These are phyloP conservation scores for Vitis hybrid DNA, from an alignment of 177 flowering plant species.

Conservation along the genomic window DNA sequence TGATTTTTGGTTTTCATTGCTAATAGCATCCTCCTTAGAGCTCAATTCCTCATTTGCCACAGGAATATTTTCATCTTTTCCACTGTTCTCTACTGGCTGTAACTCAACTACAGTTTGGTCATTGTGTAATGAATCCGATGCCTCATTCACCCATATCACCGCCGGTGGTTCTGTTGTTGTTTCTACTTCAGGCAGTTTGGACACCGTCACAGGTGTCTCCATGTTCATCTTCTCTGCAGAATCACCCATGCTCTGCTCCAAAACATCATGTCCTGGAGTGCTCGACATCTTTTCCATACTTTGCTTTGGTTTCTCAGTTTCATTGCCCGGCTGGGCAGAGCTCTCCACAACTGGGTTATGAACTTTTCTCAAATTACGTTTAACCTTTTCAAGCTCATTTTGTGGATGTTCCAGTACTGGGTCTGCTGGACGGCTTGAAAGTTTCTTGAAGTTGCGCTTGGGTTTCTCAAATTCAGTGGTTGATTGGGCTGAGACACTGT, in stretches of 20 bases:
- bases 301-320: constrained; percentile 54
- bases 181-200: constrained; percentile 33
- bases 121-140: constrained; percentile 16
- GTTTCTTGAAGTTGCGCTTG: constrained; percentile 60
- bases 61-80: constrained; percentile 33
- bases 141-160: constrained; percentile 20
- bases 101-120: constrained; percentile 34
- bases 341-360: constrained; percentile 38
- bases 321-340: constrained; percentile 43
- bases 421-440: constrained; percentile 47
- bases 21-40: constrained; percentile 38
- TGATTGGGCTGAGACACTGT: constrained; percentile 34
- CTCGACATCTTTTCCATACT: constrained; percentile 30
- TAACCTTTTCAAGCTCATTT: constrained; percentile 82
- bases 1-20: constrained; percentile 54
- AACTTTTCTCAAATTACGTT: constrained; percentile 81
- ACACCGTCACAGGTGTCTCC: constrained; percentile 23
- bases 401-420: constrained; percentile 66
- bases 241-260: constrained; percentile 22
- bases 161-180: constrained; percentile 20
- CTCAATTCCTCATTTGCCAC: constrained; percentile 30
- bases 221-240: constrained; percentile 43
- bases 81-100: constrained; percentile 30
- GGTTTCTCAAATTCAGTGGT: constrained; percentile 59
- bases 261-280: constrained; percentile 22